Base-by-base conservation (phyloP, 305 asterid species). In the Fraxinus angustifolia region DNA sequence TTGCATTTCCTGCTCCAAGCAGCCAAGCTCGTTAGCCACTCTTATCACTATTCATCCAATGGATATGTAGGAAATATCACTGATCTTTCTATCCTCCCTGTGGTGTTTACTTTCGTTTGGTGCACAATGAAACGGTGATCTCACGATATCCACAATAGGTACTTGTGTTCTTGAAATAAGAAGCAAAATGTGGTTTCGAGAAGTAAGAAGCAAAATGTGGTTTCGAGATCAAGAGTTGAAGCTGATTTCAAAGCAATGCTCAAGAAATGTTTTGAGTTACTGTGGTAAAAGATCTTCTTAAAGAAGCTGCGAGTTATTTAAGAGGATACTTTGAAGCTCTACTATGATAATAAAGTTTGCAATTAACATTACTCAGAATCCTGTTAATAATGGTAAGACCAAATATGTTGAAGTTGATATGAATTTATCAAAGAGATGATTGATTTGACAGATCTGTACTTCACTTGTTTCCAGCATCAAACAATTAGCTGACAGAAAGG, bases 1-100 rank as follows among this genome's bases (percentile, higher is more conserved):
- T 85, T 35, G 90, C 91, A 8, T 88, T 87, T 3, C 90, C 92
- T 11, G 91, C 93, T 17, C 92, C 92, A 0, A 90, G 86, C 79
- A 28, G 30, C 30, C 30, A 28, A 31, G 34, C 4, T 90, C 93
- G 73, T 90, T 90, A 16, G 92, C 92, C 82, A 88, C 92, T 67
- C 93, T 83, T 26, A 90, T 91, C 84, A 42, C n/a, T 10, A 42
- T 42, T 42, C n/a, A 11, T 11, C 53, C 53, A 42, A 42, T 42
- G 53, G 53, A 42, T 42, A 42, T 11, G 16, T 42, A 2, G 53
- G n/a, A 42, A 42, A 42, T 42, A 11, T 42, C 53, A 11, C 4
- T 2, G n/a, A 42, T 42, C 53, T 42, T 42, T 42, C 53, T 42
- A 42, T 3, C 53, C 53, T 42, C 53, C 4, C 4, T 42, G 53